phyloP scores from a whole-genome alignment of 164 flowering plant species.

The Nelumbo lutea region DNA sequence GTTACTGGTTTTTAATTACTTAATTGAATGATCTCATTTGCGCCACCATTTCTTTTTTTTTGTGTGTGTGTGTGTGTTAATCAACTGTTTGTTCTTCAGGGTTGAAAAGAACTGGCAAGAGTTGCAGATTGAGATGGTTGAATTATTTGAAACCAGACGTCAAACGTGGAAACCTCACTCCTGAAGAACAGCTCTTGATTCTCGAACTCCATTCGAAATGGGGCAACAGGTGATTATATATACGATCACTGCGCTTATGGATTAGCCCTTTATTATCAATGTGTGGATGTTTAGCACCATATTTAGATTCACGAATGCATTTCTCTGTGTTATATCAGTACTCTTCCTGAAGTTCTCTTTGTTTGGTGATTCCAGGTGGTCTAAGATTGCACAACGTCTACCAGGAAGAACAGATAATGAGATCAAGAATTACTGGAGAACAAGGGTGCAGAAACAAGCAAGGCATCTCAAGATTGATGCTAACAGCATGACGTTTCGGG shows the following conservation, averaged over 20 bases:
- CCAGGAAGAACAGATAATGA: too few species aligned
- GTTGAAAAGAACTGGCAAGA: slow-evolving; percentile 77
- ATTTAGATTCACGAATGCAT: slow-evolving; percentile 36
- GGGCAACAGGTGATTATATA: slow-evolving; percentile 64
- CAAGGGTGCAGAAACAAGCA: too few species aligned
- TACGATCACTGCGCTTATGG: too few species aligned
- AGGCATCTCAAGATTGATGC: too few species aligned
- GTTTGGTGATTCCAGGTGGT: too few species aligned
- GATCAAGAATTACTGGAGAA: too few species aligned
- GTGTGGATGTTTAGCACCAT: slow-evolving; percentile 16
- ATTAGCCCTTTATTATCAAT: slow-evolving; percentile 54
- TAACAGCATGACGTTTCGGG: too few species aligned
- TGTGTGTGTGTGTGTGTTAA: too few species aligned
- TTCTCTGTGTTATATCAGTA: slow-evolving; percentile 4
- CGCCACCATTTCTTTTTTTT: background rate
- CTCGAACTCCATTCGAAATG: slow-evolving; percentile 80
- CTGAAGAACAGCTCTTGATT: slow-evolving; percentile 68
- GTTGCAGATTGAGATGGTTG: slow-evolving; percentile 87
- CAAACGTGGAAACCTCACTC: slow-evolving; percentile 65
- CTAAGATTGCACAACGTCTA: too few species aligned
- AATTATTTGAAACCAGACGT: slow-evolving; percentile 84
- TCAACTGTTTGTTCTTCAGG: slow-evolving; percentile 29
- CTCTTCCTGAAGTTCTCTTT: slow-evolving; percentile 5
- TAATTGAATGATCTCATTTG: background rate
- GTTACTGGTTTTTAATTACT: too few species aligned